Base-by-base conservation (phyloP, 371 early-diverging fungal genomes). In the Syncephalis plumigaleata region DNA sequence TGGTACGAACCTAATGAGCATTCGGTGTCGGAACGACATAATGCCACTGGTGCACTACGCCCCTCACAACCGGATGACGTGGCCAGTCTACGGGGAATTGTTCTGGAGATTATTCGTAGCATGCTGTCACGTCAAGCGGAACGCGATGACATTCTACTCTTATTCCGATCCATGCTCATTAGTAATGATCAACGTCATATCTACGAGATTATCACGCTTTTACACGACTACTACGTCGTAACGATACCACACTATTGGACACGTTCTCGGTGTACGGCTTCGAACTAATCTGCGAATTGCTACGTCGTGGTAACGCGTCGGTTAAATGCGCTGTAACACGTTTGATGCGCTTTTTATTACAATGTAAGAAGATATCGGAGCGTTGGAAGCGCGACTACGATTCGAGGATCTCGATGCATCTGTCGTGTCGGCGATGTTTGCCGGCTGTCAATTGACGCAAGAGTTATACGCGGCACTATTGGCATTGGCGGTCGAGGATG, bases 1-100 rank as follows among this genome's bases (percentile, higher is more conserved):
- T 62, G 66, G 55, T 57, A 61, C 21, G 37, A 44, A 15, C 65
- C 60, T 16, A 58, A 58, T 9, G 55, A 57, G 47, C 31, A 39
- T 17, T 49, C 63, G 11, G 52, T 51, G 9, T 50, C 63, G 16
- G 60, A 64, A 4, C 23, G 55, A 15, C 60, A 59, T 58, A 20
- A 26, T 47, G 17, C 44, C 16, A 31, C 46, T 9, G 51, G 45
- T 36, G 47, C 23, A 13, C 36, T 18, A n/a, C 44, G 57, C 22
- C 57, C 53, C 21, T 49, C 7, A 5, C 54, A 62, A 24, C 22
- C 38, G 5, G 8, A 47, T 11, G 46, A 52, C 27, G 27, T 62
- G 1, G 39, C 42, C 15, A 54, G 58, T 26, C 40, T 65, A n/a
- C 52, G 63, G 20, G 22, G 36, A 18, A 49, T 50, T 4, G 3